A percentile compares a stretch with the other conserved stretches of the same genome.
These are phyloP conservation scores for Solanum pinnatisectum DNA, from an alignment of 257 asterid genomes.

Conservation along the genomic window DNA sequence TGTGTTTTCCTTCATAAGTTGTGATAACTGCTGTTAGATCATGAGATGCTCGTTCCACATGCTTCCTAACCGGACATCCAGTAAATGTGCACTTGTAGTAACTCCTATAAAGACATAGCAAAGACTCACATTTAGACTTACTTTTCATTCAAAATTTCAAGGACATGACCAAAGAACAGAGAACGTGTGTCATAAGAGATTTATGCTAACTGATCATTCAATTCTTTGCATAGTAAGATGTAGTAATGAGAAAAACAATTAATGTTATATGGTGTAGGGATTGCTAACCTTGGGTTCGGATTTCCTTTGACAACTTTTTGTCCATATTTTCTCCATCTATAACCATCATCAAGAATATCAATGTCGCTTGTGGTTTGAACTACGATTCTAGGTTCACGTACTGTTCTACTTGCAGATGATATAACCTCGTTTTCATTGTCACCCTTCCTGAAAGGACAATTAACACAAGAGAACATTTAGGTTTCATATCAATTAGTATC, in stretches of 20 bases:
- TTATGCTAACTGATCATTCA: not conserved
- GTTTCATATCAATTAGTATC: not conserved
- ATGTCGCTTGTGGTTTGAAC: conserved; percentile 96
- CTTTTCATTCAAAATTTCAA: not conserved
- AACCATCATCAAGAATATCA: conserved; percentile 92
- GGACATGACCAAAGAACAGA: not conserved
- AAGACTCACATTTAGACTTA: not conserved
- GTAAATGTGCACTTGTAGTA: conserved; percentile 84
- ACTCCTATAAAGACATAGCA: conserved; percentile 40
- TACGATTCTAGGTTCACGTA: conserved; percentile 80
- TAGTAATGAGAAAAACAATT: not conserved
- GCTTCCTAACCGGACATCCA: conserved; percentile 86
- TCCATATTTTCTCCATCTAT: conserved; percentile 94
- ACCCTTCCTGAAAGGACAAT: conserved; percentile 51
- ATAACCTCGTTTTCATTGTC: conserved; percentile 58
- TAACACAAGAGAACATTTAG: not conserved
- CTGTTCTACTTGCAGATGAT: conserved; percentile 64
- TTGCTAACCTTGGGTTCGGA: conserved; percentile 78
- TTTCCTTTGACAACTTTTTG: conserved; percentile 94
- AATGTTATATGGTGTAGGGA: not conserved
- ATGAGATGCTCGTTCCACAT: conserved; percentile 83
- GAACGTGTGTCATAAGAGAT: not conserved
- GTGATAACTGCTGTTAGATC: conserved; percentile 82
- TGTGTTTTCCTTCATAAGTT: conserved; percentile 87
- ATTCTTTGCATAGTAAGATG: not conserved